These are phyloP conservation scores for Schizophyllum amplum DNA, from an alignment of 1,284 basidiomycete genomes.

Conservation along the genomic window DNA sequence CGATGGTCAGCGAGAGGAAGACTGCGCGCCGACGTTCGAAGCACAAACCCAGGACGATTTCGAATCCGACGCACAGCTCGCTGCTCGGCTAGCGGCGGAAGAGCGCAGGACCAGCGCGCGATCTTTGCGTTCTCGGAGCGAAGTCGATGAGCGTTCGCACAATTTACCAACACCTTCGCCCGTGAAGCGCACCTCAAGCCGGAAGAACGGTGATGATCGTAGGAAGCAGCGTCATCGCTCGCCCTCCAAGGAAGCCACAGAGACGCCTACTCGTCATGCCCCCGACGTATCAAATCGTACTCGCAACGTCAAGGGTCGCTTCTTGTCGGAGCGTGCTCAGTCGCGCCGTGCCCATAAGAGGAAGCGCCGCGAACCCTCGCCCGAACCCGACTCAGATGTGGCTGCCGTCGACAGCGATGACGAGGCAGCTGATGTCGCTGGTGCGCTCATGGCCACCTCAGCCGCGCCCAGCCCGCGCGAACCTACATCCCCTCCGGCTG, in stretches of 20 bases:
- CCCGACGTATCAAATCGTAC: not conserved
- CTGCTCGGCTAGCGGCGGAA: constrained; percentile 30
- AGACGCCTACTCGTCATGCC: not conserved
- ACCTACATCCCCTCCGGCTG: not conserved
- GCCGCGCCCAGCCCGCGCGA: not conserved
- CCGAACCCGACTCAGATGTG: not conserved
- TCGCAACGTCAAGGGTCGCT: not conserved
- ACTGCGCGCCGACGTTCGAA: not conserved
- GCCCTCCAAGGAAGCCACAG: not conserved
- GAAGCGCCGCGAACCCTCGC: not conserved
- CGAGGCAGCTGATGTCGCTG: not conserved
- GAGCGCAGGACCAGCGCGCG: constrained; percentile 12
- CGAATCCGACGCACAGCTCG: constrained; percentile 29
- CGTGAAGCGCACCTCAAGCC: not conserved
- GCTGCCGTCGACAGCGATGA: not conserved
- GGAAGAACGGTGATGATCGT: not conserved
- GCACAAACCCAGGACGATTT: constrained; percentile 11
- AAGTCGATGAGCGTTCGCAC: constrained; percentile 4
- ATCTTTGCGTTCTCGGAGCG: not conserved
- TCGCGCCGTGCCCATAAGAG: too few species aligned
- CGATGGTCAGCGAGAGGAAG: not conserved
- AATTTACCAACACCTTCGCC: not conserved
- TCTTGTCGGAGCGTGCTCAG: not conserved
- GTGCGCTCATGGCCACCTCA: not conserved
- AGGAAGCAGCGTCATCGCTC: not conserved